Evolutionary conservation across 2,329 filamentous ascomycete species (phyloP).

Genomic region (Pseudogymnoascus sp.): DNA sequence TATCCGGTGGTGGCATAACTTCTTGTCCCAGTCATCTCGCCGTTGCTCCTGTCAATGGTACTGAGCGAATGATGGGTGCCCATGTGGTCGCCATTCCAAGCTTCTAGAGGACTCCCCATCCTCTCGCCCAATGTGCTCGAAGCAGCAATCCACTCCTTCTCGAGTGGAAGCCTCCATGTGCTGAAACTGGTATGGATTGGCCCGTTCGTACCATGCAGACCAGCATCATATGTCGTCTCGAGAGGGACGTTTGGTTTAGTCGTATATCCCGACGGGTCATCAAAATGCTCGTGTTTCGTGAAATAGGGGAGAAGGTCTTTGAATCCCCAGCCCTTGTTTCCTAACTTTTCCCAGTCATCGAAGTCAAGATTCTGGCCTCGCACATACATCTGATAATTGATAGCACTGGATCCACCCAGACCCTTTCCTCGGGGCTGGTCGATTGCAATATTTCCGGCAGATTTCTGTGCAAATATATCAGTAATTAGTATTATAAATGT

Average conservation of each 20-base stretch:
- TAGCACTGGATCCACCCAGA: conserved; percentile 30
- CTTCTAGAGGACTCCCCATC: conserved; percentile 13
- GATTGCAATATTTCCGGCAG: not conserved
- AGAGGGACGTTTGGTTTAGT: conserved; percentile 15
- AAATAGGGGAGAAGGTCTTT: conserved; percentile 37
- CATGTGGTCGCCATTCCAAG: conserved; percentile 17
- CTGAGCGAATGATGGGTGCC: conserved; percentile 9
- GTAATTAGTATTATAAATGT: not conserved
- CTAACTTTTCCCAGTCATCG: conserved; percentile 35
- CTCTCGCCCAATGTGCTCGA: conserved; percentile 13
- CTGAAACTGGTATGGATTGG: conserved; percentile 17
- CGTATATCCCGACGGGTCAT: conserved; percentile 11
- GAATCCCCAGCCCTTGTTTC: conserved; percentile 38
- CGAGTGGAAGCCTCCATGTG: conserved; percentile 12
- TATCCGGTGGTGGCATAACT: conserved; percentile 22
- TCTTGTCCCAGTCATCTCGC: conserved; percentile 14
- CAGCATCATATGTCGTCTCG: conserved; percentile 10
- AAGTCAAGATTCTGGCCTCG: conserved; percentile 25
- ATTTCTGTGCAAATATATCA: not conserved
- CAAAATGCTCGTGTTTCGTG: conserved; percentile 28
- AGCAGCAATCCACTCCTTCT: conserved; percentile 4
- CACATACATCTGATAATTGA: conserved; percentile 31
- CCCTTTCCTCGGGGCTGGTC: conserved; percentile 28
- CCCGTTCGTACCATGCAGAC: conserved; percentile 16
- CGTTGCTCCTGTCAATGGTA: conserved; percentile 12